These are phyloP conservation scores for Aspergillus ellipticus DNA, from an alignment of 495 filamentous ascomycete genomes.

Conservation along the genomic window DNA sequence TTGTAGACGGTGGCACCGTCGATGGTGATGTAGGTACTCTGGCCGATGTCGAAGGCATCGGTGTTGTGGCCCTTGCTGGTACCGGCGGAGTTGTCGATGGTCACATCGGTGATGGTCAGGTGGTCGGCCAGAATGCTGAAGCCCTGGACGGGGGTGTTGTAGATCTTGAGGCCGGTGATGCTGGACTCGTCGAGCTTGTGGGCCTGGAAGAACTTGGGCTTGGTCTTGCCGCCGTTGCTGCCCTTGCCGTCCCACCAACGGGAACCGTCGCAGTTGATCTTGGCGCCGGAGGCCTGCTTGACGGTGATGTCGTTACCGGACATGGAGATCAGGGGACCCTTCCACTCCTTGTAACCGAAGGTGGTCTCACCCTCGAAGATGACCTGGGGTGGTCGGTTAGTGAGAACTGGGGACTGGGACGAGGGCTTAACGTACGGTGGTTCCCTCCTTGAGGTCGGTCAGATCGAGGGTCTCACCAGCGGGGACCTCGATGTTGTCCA, in stretches of 20 bases:
- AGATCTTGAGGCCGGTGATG: constrained; percentile 43
- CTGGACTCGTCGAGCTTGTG: constrained; percentile 36
- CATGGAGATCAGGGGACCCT: constrained; percentile 46
- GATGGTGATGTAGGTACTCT: constrained; percentile 51
- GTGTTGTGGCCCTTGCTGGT: constrained; percentile 59
- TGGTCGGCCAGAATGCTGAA: constrained; percentile 53
- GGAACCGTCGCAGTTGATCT: constrained; percentile 41
- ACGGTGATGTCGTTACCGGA: constrained; percentile 47
- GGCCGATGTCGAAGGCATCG: constrained; percentile 63
- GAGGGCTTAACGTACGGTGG: constrained; percentile 34
- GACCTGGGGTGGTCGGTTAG: constrained; percentile 27
- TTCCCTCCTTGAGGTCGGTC: constrained; percentile 41
- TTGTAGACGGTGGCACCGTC: constrained; percentile 54
- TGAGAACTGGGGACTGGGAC: background rate
- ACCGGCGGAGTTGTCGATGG: constrained; percentile 58
- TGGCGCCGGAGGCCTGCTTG: constrained; percentile 35
- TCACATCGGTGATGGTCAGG: constrained; percentile 50
- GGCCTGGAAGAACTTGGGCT: constrained; percentile 50
- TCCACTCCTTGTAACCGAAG: constrained; percentile 53
- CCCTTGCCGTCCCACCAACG: constrained; percentile 47
- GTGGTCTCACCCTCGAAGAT: constrained; percentile 50
- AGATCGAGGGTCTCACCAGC: constrained; percentile 51
- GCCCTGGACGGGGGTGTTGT: constrained; percentile 61
- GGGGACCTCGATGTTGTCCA: constrained; percentile 45
- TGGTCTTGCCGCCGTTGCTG: constrained; percentile 46